These are phyloP conservation scores for Athelia sp. DNA, from an alignment of 1,284 basidiomycete genomes.

Conservation along the genomic window DNA sequence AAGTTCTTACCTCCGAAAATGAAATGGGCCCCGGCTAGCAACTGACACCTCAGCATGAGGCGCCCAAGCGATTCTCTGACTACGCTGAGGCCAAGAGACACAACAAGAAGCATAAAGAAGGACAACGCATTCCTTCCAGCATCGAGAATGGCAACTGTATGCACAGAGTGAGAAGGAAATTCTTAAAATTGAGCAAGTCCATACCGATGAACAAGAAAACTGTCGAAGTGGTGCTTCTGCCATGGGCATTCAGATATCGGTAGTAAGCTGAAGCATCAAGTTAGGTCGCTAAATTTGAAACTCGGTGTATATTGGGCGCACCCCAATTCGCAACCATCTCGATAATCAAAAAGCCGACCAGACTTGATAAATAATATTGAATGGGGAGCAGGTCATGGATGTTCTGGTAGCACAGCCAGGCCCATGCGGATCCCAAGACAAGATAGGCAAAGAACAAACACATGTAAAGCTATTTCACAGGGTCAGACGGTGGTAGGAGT, in stretches of 20 bases:
- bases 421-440: slow-evolving; percentile 72
- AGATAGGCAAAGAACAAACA: slow-evolving; percentile 77
- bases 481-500: no score
- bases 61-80: slow-evolving; percentile 76
- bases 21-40: slow-evolving; percentile 82
- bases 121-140: slow-evolving; percentile 91
- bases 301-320: slow-evolving; percentile 23
- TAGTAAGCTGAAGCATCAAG: slow-evolving; percentile 57
- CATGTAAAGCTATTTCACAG: slow-evolving; percentile 74
- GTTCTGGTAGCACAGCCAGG: slow-evolving; percentile 80
- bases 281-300: slow-evolving; percentile 2
- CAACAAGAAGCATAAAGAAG: slow-evolving; percentile 93
- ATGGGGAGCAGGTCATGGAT: slow-evolving; percentile 81
- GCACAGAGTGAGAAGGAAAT: neutral
- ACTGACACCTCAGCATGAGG: slow-evolving; percentile 75
- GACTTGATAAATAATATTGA: slow-evolving; percentile 93
- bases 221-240: slow-evolving; percentile 67
- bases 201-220: slow-evolving; percentile 82
- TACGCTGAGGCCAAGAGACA: slow-evolving; percentile 83
- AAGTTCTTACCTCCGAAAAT: slow-evolving; percentile 77
- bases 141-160: slow-evolving; percentile 80
- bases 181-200: no score
- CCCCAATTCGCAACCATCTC: slow-evolving; percentile 93
- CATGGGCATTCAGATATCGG: slow-evolving; percentile 87
- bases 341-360: slow-evolving; percentile 84